These are phyloP conservation scores for Sistotremastrum suecicum DNA, from an alignment of 768 basidiomycete genomes.

Conservation along the genomic window DNA sequence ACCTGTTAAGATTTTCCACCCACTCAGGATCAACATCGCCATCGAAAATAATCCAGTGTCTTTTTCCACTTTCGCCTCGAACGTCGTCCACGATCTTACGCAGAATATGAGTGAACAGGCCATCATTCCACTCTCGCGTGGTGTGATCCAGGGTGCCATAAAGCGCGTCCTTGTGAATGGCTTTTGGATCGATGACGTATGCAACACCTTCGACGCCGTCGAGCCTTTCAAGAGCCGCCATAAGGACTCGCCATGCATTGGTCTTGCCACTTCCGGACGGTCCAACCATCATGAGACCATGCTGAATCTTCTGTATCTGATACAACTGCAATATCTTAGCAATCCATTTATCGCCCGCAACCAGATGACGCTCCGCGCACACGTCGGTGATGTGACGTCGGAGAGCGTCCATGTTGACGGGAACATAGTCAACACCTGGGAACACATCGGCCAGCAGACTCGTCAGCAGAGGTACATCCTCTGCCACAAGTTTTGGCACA, in stretches of 20 bases:
- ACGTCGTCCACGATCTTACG: slow-evolving; percentile 98
- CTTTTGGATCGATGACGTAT: slow-evolving; percentile 98
- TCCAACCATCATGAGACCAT: slow-evolving; percentile 99
- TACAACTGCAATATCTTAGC: slow-evolving; percentile 95
- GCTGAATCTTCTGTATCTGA: slow-evolving; percentile 99
- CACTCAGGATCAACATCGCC: slow-evolving; percentile 99
- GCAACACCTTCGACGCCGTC: slow-evolving; percentile 87
- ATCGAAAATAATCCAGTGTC: slow-evolving; percentile 99
- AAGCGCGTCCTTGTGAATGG: slow-evolving; percentile 95
- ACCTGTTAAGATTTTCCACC: slow-evolving; percentile 99
- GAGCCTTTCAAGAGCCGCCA: slow-evolving; percentile 78
- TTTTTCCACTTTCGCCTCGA: slow-evolving; percentile 88
- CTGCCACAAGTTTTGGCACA: slow-evolving; percentile 93
- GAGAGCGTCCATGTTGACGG: slow-evolving; percentile 77
- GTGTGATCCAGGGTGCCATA: slow-evolving; percentile 96
- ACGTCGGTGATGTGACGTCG: slow-evolving; percentile 78
- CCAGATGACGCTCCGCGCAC: slow-evolving; percentile 74
- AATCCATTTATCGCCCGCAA: slow-evolving; percentile 80
- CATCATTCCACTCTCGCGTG: slow-evolving; percentile 98
- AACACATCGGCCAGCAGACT: slow-evolving; percentile 94
- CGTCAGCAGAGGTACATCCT: slow-evolving; percentile 88
- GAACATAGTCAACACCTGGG: slow-evolving; percentile 85
- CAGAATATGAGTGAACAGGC: slow-evolving; percentile 92
- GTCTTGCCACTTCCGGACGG: slow-evolving; percentile 95
- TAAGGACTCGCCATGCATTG: slow-evolving; percentile 89